Evolutionary conservation across 202 grass and related monocot genomes (phyloP).

Genomic region (Elaeis oleifera): DNA sequence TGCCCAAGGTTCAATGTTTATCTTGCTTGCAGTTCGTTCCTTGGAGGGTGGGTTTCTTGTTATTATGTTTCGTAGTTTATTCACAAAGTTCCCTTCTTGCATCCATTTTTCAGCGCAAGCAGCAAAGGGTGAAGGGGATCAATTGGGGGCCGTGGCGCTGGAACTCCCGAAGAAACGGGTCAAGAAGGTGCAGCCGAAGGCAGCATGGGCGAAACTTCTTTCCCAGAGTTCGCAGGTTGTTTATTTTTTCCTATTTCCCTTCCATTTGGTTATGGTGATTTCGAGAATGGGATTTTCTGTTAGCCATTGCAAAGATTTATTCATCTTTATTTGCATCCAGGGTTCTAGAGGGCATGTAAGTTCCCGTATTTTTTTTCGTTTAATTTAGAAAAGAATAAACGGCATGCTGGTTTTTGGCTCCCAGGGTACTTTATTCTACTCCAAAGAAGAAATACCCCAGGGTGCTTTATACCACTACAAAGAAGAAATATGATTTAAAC

Average conservation of each 20-base stretch:
- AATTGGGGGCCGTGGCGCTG: slow-evolving; percentile 18
- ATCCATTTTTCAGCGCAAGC: slow-evolving; percentile 41
- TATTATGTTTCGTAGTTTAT: neutral
- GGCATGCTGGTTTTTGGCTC: too few species aligned
- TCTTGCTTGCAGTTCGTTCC: neutral
- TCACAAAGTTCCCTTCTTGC: slow-evolving; percentile 11
- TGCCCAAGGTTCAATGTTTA: slow-evolving; percentile 24
- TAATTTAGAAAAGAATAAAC: too few species aligned
- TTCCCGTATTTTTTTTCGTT: too few species aligned
- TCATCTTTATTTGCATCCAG: neutral
- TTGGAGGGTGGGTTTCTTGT: neutral
- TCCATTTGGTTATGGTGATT: slow-evolving; percentile 7
- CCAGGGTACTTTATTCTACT: too few species aligned
- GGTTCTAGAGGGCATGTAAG: too few species aligned
- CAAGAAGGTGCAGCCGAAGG: slow-evolving; percentile 32
- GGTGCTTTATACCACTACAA: too few species aligned
- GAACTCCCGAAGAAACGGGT: slow-evolving; percentile 28
- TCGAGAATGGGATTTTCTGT: neutral
- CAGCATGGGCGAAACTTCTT: slow-evolving; percentile 80
- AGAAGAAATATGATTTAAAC: too few species aligned
- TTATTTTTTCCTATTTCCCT: neutral
- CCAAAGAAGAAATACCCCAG: too few species aligned
- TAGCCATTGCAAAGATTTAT: neutral
- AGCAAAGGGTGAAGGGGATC: slow-evolving; percentile 10
- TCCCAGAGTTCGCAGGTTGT: slow-evolving; percentile 74